phyloP scores from a whole-genome alignment of 371 early-diverging fungal species.

The Dinochytrium kinnereticum region DNA sequence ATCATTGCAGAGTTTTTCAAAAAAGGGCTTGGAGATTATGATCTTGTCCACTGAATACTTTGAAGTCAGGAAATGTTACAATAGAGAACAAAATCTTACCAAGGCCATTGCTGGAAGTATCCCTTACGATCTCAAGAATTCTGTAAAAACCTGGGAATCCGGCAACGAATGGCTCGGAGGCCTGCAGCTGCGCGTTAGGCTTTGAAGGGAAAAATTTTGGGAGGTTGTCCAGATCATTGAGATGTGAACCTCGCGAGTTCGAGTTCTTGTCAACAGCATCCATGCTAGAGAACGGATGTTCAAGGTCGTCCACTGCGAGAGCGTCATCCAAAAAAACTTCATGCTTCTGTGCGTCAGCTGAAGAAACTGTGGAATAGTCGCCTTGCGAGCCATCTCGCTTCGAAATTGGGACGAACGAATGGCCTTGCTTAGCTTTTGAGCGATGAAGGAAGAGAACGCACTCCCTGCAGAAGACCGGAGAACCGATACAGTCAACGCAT shows the following conservation, averaged over 20 bases:
- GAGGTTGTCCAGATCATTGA: too few species aligned
- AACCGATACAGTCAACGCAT: not conserved
- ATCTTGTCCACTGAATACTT: conserved; percentile 24
- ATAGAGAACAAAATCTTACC: not conserved
- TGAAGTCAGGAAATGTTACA: not conserved
- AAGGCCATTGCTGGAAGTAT: not conserved
- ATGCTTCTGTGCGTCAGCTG: too few species aligned
- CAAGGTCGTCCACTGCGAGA: too few species aligned
- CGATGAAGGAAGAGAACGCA: not conserved
- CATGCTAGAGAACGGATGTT: too few species aligned
- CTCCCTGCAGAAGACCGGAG: not conserved
- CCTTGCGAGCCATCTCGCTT: too few species aligned
- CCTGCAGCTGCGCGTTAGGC: not conserved
- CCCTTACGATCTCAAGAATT: not conserved
- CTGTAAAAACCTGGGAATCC: not conserved
- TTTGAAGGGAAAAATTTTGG: too few species aligned
- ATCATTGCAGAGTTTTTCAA: conserved; percentile 25
- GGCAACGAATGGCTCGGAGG: not conserved
- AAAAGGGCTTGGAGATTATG: conserved; percentile 1
- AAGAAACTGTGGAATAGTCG: too few species aligned
- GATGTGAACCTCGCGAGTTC: too few species aligned
- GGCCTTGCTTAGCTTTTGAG: not conserved
- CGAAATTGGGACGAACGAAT: not conserved
- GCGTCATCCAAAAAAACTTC: too few species aligned
- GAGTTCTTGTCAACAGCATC: too few species aligned